Percentiles rank a stretch among this genome's conserved stretches.
phyloP scores from a whole-genome alignment of 129 eudicot species.

The Centrapalus pauciflorus region DNA sequence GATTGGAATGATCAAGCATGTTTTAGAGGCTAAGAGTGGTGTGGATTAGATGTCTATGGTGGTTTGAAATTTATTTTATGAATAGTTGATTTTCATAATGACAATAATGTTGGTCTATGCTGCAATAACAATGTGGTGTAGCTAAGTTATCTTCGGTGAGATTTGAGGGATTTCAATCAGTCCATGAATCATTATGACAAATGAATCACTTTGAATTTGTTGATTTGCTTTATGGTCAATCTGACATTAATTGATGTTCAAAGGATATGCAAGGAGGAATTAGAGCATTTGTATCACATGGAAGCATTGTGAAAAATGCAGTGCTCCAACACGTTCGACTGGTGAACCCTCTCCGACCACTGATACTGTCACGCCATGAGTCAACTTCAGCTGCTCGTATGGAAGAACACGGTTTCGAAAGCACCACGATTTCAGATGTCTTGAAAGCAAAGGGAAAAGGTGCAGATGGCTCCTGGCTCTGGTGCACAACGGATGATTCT shows the following conservation, averaged over 20 bases:
- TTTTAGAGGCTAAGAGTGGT: too few species aligned
- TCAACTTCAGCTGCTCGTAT: constrained; percentile 74
- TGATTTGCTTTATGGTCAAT: not conserved
- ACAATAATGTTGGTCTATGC: constrained; percentile 10
- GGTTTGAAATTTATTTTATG: too few species aligned
- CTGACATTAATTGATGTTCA: constrained; percentile 11
- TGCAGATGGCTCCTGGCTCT: constrained; percentile 99
- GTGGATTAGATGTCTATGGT: too few species aligned
- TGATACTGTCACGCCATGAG: constrained; percentile 48
- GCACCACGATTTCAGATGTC: constrained; percentile 87
- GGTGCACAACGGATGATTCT: constrained; percentile 95
- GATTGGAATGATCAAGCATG: too few species aligned
- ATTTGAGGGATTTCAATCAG: too few species aligned
- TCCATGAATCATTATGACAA: not conserved
- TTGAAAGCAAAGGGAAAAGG: constrained; percentile 74
- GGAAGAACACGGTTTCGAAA: constrained; percentile 96
- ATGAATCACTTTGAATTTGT: not conserved
- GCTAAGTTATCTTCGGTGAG: not conserved
- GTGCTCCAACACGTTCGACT: constrained; percentile 66
- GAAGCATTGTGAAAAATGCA: constrained; percentile 69
- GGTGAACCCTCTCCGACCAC: constrained; percentile 48
- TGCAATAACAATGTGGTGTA: not conserved
- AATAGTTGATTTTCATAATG: too few species aligned
- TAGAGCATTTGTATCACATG: constrained; percentile 57
- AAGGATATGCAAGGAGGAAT: constrained; percentile 85